A percentile compares a stretch with the other conserved stretches of the same genome.
These are phyloP conservation scores for Irpex sp. DNA, from an alignment of 1,284 basidiomycete genomes.

Conservation along the genomic window DNA sequence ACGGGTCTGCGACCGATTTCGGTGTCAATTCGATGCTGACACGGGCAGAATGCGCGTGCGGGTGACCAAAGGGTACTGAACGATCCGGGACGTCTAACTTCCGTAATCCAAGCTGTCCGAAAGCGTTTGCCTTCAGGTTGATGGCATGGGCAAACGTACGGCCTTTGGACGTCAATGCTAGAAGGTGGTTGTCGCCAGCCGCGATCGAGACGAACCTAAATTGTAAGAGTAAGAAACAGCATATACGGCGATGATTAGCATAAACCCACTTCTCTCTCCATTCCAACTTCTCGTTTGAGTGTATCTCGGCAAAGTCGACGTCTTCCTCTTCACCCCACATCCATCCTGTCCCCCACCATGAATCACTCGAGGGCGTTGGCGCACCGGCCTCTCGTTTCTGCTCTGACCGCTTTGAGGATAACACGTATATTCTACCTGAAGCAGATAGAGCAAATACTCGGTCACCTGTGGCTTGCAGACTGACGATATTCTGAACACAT, in stretches of 20 bases:
- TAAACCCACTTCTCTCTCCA: conserved; percentile 53
- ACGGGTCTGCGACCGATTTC: conserved; percentile 51
- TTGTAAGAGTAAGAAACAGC: neutral
- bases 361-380: conserved; percentile 37
- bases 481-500: conserved; percentile 59
- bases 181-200: conserved; percentile 77
- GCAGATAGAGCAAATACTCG: conserved; percentile 72
- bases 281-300: conserved; percentile 40
- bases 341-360: conserved; percentile 57
- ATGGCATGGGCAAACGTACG: conserved; percentile 82
- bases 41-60: conserved; percentile 29
- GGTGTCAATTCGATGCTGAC: conserved; percentile 43
- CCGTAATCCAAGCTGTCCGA: conserved; percentile 83
- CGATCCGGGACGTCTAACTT: conserved; percentile 53
- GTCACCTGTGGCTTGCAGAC: conserved; percentile 51
- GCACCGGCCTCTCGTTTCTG: conserved; percentile 38
- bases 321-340: conserved; percentile 52
- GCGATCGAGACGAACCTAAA: conserved; percentile 70
- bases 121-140: conserved; percentile 73
- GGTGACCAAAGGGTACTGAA: conserved; percentile 16
- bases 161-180: conserved; percentile 82
- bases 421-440: conserved; percentile 70
- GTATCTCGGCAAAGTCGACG: conserved; percentile 48
- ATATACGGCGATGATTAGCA: neutral
- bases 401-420: conserved; percentile 50